Evolutionary conservation across 2,329 filamentous ascomycete genomes (phyloP), one percentile per base, ranked within the genome.

Genomic region (Endocalyx cinctus): DNA sequence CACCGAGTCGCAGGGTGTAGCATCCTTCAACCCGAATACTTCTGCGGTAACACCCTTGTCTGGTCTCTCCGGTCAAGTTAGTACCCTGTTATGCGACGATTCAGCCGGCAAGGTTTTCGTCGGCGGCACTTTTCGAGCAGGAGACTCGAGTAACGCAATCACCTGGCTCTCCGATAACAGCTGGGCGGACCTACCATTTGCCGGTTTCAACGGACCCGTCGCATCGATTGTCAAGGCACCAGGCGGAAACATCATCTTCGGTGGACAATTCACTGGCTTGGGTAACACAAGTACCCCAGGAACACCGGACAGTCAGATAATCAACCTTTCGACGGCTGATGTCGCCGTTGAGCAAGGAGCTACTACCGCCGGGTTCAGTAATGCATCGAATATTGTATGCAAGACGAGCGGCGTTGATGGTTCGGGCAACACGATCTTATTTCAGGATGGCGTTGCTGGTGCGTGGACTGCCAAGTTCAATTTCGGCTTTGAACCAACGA

Each of bases 161-260:
- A 77, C 84, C 10, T 97, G 87, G 87, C 69, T 74, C 16, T 69
- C 69, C 17, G 74, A 67, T 8, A 66, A 77, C 18, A 79, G 76
- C 30, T 96, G 86, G 82, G 75, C 74, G 14, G 84, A 87, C 51
- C 65, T 98, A 36, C 84, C 90, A 3, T 98, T 98, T 65, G 79
- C 81, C 25, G 94, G 94, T 15, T 94, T 98, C 64, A 97, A 97
- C 61, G 89, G 89, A 17, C 87, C 87, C 3, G 88, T 98, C 32
- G 77, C 78, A 42, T 84, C 89, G 23, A 97, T 98, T 47, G 73
- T 79, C 31, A 88, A 87, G 62, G 77, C 82, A 14, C 70, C 81
- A 2, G 84, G 87, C 48, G 86, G 85, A 7, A 84, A 94, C 54
- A 85, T 98, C 44, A 77, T 97, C 35, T 98, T 96, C 55, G 94